Conservation (phyloP, 768 basidiomycete species). For the Scleroderma citrinum region DNA sequence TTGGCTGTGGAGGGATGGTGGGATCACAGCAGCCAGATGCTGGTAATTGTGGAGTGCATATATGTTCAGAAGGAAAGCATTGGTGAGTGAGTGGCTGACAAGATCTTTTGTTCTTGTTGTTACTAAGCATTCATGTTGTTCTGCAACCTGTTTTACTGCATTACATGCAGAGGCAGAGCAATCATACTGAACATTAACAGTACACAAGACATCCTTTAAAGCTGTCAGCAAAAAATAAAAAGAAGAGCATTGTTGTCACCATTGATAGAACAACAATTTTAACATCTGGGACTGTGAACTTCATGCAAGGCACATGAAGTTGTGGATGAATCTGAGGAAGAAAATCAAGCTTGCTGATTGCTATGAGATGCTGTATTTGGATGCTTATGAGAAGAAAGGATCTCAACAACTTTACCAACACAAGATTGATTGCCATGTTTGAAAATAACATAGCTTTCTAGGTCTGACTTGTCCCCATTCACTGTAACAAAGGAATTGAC, state of each 20-base stretch:
- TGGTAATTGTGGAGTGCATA: too few relatives aligned
- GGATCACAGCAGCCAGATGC: too few relatives aligned
- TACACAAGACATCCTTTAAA: conserved; percentile 12
- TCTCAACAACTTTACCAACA: conserved; percentile 2
- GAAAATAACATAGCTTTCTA: conserved; percentile 2
- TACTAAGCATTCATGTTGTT: too few relatives aligned
- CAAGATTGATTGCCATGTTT: background rate
- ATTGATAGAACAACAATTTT: background rate
- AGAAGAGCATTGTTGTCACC: background rate
- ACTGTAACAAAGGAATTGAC: background rate
- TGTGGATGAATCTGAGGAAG: conserved; percentile 2
- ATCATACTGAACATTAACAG: conserved; percentile 18
- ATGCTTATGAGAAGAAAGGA: background rate
- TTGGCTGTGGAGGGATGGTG: too few relatives aligned
- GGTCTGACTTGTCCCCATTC: conserved; percentile 1
- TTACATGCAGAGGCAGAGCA: background rate
- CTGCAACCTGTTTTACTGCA: too few relatives aligned
- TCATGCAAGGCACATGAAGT: conserved; percentile 2
- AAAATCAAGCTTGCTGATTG: background rate
- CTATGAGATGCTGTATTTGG: background rate
- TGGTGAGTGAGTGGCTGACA: too few relatives aligned
- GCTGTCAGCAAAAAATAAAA: background rate
- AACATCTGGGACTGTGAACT: conserved; percentile 1
- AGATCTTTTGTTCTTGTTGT: too few relatives aligned
- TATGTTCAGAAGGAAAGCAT: too few relatives aligned